Percentiles rank a stretch among this genome's conserved stretches.
These are phyloP conservation scores for Auricularia cornea DNA, from an alignment of 768 basidiomycete genomes.

Conservation along the genomic window DNA sequence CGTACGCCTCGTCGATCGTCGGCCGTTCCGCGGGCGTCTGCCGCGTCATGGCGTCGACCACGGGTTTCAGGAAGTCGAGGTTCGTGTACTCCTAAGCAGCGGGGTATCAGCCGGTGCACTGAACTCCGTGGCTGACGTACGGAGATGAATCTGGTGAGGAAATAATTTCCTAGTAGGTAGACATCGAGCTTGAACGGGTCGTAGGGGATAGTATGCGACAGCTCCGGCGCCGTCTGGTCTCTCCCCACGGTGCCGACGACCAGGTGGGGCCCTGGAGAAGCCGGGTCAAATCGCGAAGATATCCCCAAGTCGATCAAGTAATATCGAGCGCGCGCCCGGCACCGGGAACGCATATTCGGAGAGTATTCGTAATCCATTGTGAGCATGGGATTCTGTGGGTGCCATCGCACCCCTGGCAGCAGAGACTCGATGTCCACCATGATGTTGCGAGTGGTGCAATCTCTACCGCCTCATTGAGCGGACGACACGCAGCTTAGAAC, in stretches of 20 bases:
- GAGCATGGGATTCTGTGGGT: background rate
- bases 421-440: background rate
- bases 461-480: background rate
- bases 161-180: background rate
- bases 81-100: background rate
- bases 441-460: background rate
- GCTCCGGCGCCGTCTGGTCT: background rate
- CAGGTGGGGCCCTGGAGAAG: background rate
- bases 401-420: background rate
- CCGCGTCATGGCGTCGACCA: background rate
- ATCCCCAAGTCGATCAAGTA: background rate
- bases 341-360: background rate
- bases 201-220: background rate
- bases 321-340: background rate
- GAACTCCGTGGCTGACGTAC: background rate
- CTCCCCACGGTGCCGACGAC: background rate
- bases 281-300: background rate
- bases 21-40: background rate
- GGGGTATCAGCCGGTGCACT: background rate
- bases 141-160: background rate
- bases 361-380: background rate
- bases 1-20: background rate
- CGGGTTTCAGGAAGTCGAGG: background rate
- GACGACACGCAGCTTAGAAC: background rate
- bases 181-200: background rate